Base-by-base conservation (phyloP, 306 rosid species). In the Pachyrhizus erosus region DNA sequence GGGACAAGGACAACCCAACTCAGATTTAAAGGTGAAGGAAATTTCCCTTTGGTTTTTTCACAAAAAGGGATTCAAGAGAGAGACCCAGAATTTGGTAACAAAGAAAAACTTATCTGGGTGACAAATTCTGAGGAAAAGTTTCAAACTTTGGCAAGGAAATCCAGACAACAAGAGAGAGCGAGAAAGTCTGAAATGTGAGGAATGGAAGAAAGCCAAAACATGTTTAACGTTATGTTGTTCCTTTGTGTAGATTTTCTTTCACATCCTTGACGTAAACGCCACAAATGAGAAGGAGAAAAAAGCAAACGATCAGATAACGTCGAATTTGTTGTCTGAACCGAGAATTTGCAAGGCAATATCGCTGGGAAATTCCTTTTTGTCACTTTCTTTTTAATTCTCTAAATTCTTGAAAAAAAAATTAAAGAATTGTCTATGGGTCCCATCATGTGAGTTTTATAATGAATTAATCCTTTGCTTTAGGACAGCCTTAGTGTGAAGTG, bases 231-330 rank as follows among this genome's bases (percentile, higher is more conserved):
- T 61, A 27, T 17, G 57, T 61, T 61, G 69, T 24, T 68, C 40
- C 18, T 26, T 60, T n/a, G 87, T 73, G 6, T 64, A 34, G 77
- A 26, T 84, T 80, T 64, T 76, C 72, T 80, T 17, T 61, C 72
- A n/a, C 45, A 65, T 5, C 81, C 94, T 91, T 89, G 57, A 88
- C 97, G 92, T 85, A 43, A 65, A 90, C 90, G 90, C 92, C 92
- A 90, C 90, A 87, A 83, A 87, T 64, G 55, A 27, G 23, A 40
- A 43, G 29, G 17, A 4, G 49, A 73, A 77, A 62, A 24, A 24
- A 49, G 12, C 48, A 52, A 70, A 57, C 34, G 24, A 45, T 42
- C 42, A 61, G 82, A 87, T 77, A 62, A 76, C 55, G 76, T 55
- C 15, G 74, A 71, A 48, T 31, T 42, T 77, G 45, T 39, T 48